Evolutionary conservation across 2,329 filamentous ascomycete genomes (phyloP), one percentile per base, ranked within the genome.

Genomic region (Blumeriella jaapii): DNA sequence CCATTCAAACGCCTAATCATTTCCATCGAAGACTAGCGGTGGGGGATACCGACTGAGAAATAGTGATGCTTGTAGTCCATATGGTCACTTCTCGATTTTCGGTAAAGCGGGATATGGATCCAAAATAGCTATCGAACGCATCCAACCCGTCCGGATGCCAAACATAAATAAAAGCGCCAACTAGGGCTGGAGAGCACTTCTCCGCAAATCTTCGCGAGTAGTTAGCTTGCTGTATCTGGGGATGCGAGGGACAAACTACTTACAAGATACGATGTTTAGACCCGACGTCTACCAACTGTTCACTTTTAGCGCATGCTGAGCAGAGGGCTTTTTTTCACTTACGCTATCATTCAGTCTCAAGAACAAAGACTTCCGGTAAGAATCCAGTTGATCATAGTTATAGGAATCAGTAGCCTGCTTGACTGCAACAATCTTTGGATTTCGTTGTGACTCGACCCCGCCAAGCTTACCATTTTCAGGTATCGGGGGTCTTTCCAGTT

Each of bases 141-240:
- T 46, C 46, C 12, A 49, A 28, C 14, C 39, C 38, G 17, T 49
- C 45, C 1, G 42, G 38, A 39, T 49, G 46, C 40, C 43, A 49
- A 12, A 49, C 34, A 17, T 44, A 46, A 4, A 49, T 39, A 14
- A 49, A 48, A 2, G 39, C 29, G 23, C 32, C 36, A 6, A 49
- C 39, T 8, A 49, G 22, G 6, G 28, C 30, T 12, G 43, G 43
- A n/a, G 32, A 43, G 18, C 39, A 46, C 27, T 40, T 45, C 25
- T 47, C 27, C 2, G 34, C 27, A 29, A 49, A 47, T n/a, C 46
- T 49, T 20, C 5, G 5, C n/a, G 3, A 9, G 13, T n/a, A n/a
- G n/a, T n/a, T n/a, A n/a, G n/a, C n/a, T n/a, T n/a, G n/a, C n/a
- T n/a, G n/a, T n/a, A n/a, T n/a, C n/a, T n/a, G 5, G 4, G 6